Base-by-base conservation (phyloP, 805 yeast species). In the Wickerhamiella domercqiae region DNA sequence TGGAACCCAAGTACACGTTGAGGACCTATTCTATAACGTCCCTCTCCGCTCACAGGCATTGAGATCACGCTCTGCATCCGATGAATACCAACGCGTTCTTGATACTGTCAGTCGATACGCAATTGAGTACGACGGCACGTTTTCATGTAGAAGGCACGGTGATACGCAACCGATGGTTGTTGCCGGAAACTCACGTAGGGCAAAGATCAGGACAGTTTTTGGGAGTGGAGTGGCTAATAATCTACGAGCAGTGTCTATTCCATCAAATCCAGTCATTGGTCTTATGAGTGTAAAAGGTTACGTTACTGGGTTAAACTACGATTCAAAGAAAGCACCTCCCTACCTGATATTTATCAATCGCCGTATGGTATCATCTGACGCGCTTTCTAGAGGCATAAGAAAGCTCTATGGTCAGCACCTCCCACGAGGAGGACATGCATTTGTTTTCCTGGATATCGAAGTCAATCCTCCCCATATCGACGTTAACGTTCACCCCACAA, bases 401-500 rank as follows among this genome's bases (percentile, higher is more conserved):
- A 71, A 75, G 25, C 60, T 76, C 0, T 84, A 74, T 50, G 64
- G 73, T 15, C 57, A 68, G 3, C 80, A 70, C 51, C 56, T 87
- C 15, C 95, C 96, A 0, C 80, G 77, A 47, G 93, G 93, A 0
- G 37, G 39, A 11, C 71, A 67, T 46, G 78, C 93, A 0, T 90
- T 90, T 52, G 66, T 81, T 1, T 90, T 84, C 55, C 41, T 90
- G 37, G 66, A 80, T 34, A 53, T 90, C n/a, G 61, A 61, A 15
- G 71, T 90, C 2, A 61, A 66, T 17, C 80, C 95, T 1, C 59
- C 58, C 24, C 75, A 76, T 42, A 66, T 90, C 5, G 98, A 90
- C 54, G 97, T 90, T 13, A 90, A 90, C 53, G 76, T 90, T 11
- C 98, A 90, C 52, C 98, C 98, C 0, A 87, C 97, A 0, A 90